Conservation (phyloP, 495 filamentous ascomycete genomes). For the Lasiosphaeria miniovina region DNA sequence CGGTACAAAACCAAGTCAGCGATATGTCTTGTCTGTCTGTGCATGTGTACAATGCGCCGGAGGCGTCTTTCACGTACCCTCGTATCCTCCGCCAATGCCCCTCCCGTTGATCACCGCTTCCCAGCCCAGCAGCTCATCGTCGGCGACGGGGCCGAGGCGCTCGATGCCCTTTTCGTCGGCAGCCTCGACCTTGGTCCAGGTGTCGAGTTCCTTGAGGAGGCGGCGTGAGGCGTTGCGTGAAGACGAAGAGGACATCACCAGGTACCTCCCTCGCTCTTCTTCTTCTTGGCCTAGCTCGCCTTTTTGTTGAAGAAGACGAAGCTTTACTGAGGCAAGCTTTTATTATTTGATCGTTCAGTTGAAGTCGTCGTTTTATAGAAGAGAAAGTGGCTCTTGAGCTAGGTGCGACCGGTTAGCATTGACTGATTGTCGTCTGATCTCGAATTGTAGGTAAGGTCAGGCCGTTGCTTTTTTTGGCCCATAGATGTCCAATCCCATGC, state of each 20-base stretch:
- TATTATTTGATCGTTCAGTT: too few species aligned
- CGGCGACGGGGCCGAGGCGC: conserved; percentile 64
- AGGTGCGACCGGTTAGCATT: too few species aligned
- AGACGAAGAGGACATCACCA: conserved; percentile 3
- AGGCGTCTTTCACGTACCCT: conserved; percentile 47
- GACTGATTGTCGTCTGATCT: too few species aligned
- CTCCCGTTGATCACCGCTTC: conserved; percentile 76
- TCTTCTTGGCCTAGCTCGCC: not conserved
- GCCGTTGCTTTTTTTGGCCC: too few species aligned
- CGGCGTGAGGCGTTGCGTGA: conserved; percentile 38
- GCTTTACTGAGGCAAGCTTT: too few species aligned
- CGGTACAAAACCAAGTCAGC: not conserved
- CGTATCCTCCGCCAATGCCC: conserved; percentile 60
- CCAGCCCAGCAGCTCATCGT: conserved; percentile 72
- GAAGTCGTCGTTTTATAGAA: too few species aligned
- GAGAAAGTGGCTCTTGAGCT: too few species aligned
- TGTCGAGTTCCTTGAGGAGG: conserved; percentile 41
- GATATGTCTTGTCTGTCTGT: not conserved
- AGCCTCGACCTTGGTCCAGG: conserved; percentile 37
- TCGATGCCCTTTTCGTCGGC: conserved; percentile 43
- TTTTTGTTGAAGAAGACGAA: too few species aligned
- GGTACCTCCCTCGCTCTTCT: not conserved
- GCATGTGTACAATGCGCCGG: not conserved
- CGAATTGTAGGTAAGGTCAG: too few species aligned
- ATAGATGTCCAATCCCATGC: too few species aligned